Evolutionary conservation across 139 green algal species (phyloP).

Genomic region (Haematococcus sp.): DNA sequence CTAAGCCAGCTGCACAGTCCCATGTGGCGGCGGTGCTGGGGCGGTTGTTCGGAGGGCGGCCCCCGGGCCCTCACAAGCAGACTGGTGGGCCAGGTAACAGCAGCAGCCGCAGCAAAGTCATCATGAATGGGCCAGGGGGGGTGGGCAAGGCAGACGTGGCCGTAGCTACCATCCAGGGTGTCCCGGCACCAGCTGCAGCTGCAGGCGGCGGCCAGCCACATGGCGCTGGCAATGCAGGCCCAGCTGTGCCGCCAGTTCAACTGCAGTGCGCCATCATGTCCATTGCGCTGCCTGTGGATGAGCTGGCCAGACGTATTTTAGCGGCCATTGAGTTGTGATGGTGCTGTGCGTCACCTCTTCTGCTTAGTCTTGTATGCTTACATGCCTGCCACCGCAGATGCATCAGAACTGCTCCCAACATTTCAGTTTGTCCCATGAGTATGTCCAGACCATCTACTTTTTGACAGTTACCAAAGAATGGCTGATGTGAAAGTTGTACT

Average conservation of each 20-base stretch:
- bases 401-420: too few species aligned
- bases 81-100: too few species aligned
- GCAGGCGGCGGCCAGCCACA: not conserved
- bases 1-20: not conserved
- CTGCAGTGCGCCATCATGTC: slow-evolving; percentile 25
- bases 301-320: slow-evolving; percentile 10
- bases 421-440: too few species aligned
- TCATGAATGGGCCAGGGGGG: slow-evolving; percentile 36
- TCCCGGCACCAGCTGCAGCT: not conserved
- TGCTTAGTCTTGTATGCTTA: too few species aligned
- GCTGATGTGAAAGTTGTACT: too few species aligned
- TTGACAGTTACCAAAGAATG: too few species aligned
- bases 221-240: too few species aligned
- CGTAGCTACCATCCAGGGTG: slow-evolving; percentile 4
- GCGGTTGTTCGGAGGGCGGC: slow-evolving; percentile 4
- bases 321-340: not conserved
- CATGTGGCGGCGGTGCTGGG: not conserved
- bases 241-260: too few species aligned
- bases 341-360: too few species aligned
- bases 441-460: too few species aligned
- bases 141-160: slow-evolving; percentile 44
- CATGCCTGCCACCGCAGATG: too few species aligned
- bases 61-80: too few species aligned
- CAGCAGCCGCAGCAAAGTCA: slow-evolving; percentile 18
- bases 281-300: slow-evolving; percentile 14